A percentile compares a stretch with the other conserved stretches of the same genome.
These are phyloP conservation scores for Millerozyma acaciae DNA, from an alignment of 805 yeast genomes.

Conservation along the genomic window DNA sequence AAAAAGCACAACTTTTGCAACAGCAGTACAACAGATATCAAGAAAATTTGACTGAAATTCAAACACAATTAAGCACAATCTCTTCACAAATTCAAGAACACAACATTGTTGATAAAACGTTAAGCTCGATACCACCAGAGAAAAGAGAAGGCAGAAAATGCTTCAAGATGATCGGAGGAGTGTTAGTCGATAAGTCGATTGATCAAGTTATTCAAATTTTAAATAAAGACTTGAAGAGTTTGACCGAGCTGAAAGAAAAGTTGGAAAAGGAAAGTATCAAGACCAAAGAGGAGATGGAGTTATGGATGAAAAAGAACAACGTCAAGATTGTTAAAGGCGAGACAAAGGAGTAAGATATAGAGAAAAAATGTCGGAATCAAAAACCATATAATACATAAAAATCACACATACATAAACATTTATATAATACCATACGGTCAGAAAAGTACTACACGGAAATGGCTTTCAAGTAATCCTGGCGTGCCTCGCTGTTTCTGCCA, in stretches of 20 bases:
- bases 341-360: neutral
- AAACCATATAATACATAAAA: neutral
- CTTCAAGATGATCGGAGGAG: conserved; percentile 92
- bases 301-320: conserved; percentile 39
- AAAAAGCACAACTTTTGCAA: conserved; percentile 40
- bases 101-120: conserved; percentile 37
- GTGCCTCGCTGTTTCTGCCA: conserved; percentile 28
- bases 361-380: no score
- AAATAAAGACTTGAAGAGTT: conserved; percentile 18
- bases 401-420: neutral
- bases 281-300: conserved; percentile 31
- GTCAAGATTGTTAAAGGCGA: conserved; percentile 34
- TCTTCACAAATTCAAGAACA: conserved; percentile 39
- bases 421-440: neutral
- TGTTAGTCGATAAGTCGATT: conserved; percentile 76
- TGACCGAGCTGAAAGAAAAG: conserved; percentile 19
- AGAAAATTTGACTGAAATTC: conserved; percentile 35
- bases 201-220: conserved; percentile 55
- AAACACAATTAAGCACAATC: conserved; percentile 32
- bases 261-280: conserved; percentile 24
- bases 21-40: conserved; percentile 38
- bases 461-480: conserved; percentile 29
- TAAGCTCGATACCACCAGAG: conserved; percentile 30
- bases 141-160: conserved; percentile 60
- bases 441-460: conserved; percentile 18